These are phyloP conservation scores for Madurella fahalii DNA, from an alignment of 2,329 filamentous ascomycete genomes.

Conservation along the genomic window DNA sequence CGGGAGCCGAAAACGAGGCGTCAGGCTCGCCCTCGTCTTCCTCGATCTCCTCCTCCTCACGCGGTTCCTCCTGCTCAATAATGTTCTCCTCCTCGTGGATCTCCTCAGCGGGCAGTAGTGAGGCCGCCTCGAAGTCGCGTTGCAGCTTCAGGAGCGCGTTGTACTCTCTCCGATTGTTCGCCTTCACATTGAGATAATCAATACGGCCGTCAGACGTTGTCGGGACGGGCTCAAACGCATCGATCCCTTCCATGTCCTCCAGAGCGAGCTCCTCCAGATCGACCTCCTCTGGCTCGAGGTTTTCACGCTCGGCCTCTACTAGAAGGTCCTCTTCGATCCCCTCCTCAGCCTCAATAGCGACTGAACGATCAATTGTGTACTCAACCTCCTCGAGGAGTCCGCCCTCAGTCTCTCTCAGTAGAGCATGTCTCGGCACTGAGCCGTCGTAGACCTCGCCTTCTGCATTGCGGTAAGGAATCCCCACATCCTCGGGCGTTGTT, in stretches of 20 bases:
- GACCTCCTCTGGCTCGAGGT: conserved; percentile 14
- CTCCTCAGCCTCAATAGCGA: conserved; percentile 43
- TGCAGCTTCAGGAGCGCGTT: conserved; percentile 52
- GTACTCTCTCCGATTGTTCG: conserved; percentile 52
- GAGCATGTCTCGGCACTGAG: conserved; percentile 35
- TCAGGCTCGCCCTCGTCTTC: conserved; percentile 33
- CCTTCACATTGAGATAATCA: conserved; percentile 46
- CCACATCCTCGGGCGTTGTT: conserved; percentile 57
- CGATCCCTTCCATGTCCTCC: conserved; percentile 1
- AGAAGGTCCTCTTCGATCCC: conserved; percentile 31
- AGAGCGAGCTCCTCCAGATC: background rate
- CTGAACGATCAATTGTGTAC: conserved; percentile 36
- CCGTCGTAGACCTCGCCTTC: conserved; percentile 19
- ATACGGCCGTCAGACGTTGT: conserved; percentile 34
- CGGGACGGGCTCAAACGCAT: background rate
- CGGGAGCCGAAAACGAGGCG: conserved; percentile 22
- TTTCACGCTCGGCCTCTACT: conserved; percentile 6
- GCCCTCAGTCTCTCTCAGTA: conserved; percentile 53
- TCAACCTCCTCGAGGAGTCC: conserved; percentile 61
- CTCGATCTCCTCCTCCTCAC: conserved; percentile 35
- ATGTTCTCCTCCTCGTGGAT: conserved; percentile 32
- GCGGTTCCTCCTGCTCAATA: conserved; percentile 26
- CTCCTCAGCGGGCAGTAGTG: conserved; percentile 32
- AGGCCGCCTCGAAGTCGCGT: conserved; percentile 51
- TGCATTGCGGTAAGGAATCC: conserved; percentile 36